Percentiles rank a stretch among this genome's conserved stretches.
Evolutionary conservation across 805 yeast species (phyloP).

Genomic region (Saccharomycopsis fibuligera): DNA sequence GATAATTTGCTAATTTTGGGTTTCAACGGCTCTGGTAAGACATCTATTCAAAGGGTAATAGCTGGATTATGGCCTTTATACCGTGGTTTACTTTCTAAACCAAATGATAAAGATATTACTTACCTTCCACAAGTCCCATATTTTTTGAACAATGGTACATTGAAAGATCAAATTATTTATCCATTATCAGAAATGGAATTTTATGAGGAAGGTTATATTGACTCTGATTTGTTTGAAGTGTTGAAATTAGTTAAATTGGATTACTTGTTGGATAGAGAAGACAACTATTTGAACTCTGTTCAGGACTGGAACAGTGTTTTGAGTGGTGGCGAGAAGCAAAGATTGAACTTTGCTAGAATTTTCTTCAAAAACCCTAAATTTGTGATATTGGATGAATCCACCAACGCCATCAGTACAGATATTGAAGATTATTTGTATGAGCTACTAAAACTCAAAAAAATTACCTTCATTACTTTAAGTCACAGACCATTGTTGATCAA

Average conservation of each 20-base stretch:
- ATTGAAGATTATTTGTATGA: conserved; percentile 85
- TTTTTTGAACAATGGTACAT: conserved; percentile 66
- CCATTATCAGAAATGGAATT: conserved; percentile 76
- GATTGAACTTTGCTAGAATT: conserved; percentile 81
- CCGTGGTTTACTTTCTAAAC: conserved; percentile 74
- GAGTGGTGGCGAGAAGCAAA: conserved; percentile 94
- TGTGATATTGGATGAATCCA: conserved; percentile 86
- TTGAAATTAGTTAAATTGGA: conserved; percentile 74
- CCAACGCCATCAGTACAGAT: conserved; percentile 86
- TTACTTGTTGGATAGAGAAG: conserved; percentile 59
- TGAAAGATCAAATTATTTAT: conserved; percentile 86
- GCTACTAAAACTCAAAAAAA: conserved; percentile 56
- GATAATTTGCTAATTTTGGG: conserved; percentile 78
- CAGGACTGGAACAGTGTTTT: conserved; percentile 86
- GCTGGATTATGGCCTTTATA: conserved; percentile 93
- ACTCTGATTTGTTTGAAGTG: conserved; percentile 59
- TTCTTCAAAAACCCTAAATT: conserved; percentile 75
- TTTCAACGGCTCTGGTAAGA: conserved; percentile 85
- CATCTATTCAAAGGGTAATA: conserved; percentile 74
- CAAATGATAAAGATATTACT: conserved; percentile 59
- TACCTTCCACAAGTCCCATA: conserved; percentile 86
- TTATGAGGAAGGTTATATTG: conserved; percentile 64
- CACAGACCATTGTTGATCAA: conserved; percentile 81
- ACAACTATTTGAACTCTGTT: conserved; percentile 32
- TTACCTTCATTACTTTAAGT: conserved; percentile 74